Conservation (phyloP, 2,329 filamentous ascomycete species). For the Alternaria triticimaculans region DNA sequence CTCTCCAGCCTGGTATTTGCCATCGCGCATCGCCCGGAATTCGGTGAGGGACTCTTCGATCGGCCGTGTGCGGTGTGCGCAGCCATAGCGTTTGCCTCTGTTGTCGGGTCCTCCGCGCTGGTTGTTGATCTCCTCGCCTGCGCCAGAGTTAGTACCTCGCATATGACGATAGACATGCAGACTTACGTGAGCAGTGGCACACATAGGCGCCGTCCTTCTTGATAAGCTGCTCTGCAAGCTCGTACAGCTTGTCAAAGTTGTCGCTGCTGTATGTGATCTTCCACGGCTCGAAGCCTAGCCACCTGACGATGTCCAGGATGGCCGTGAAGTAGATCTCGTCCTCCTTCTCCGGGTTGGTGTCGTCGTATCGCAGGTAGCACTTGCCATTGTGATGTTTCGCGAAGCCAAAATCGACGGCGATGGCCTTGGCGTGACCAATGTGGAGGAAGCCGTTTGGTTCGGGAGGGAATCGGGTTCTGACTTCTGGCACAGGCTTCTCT, state of each 20-base stretch:
- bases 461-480: conserved; percentile 59
- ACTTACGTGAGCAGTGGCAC: conserved; percentile 76
- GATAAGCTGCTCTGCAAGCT: conserved; percentile 86
- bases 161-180: not conserved
- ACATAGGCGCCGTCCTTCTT: conserved; percentile 74
- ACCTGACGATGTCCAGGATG: conserved; percentile 86
- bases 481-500: conserved; percentile 55
- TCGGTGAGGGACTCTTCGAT: conserved; percentile 79
- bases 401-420: conserved; percentile 96
- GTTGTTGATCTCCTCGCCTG: conserved; percentile 79
- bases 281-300: conserved; percentile 83
- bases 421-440: conserved; percentile 93
- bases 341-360: conserved; percentile 94
- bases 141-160: conserved; percentile 27
- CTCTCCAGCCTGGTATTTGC: conserved; percentile 84
- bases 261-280: conserved; percentile 88
- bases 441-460: conserved; percentile 91
- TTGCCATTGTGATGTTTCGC: conserved; percentile 81
- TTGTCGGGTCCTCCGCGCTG: conserved; percentile 81
- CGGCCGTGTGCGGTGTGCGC: conserved; percentile 76
- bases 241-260: conserved; percentile 87
- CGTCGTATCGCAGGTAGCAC: conserved; percentile 83
- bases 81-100: conserved; percentile 75
- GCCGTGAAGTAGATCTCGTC: conserved; percentile 87
- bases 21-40: conserved; percentile 89